Evolutionary conservation across 2,329 filamentous ascomycete species (phyloP).

Genomic region (Cladosporium sp.): DNA sequence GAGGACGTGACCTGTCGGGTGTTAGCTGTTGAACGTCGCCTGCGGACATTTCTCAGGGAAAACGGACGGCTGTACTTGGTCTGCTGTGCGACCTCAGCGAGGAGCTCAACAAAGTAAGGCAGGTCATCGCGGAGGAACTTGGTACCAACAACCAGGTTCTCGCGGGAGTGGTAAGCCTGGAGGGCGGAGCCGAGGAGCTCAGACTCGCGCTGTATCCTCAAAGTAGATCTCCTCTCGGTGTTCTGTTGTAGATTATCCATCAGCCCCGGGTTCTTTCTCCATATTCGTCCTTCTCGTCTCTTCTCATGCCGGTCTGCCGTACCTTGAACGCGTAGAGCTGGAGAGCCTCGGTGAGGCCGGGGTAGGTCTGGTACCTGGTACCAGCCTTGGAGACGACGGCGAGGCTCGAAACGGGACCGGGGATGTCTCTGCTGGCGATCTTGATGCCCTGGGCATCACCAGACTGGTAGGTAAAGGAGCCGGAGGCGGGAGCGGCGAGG

Average conservation of each 20-base stretch:
- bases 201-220: slow-evolving; percentile 90
- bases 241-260: slow-evolving; percentile 48
- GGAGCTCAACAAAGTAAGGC: slow-evolving; percentile 93
- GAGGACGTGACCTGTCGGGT: slow-evolving; percentile 71
- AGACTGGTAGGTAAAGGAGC: slow-evolving; percentile 81
- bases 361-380: slow-evolving; percentile 84
- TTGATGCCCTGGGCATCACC: slow-evolving; percentile 84
- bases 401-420: slow-evolving; percentile 83
- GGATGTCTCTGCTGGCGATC: slow-evolving; percentile 83
- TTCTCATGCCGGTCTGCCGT: slow-evolving; percentile 24
- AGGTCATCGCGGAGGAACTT: slow-evolving; percentile 94
- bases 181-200: slow-evolving; percentile 93
- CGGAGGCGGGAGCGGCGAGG: slow-evolving; percentile 64
- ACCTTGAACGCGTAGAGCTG: slow-evolving; percentile 98
- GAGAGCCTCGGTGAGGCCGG: slow-evolving; percentile 83
- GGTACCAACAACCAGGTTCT: slow-evolving; percentile 86
- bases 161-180: slow-evolving; percentile 80
- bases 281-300: background rate
- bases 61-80: slow-evolving; percentile 72
- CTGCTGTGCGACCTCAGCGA: slow-evolving; percentile 83
- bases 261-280: slow-evolving; percentile 1
- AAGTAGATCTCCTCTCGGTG: slow-evolving; percentile 79
- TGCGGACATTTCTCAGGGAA: background rate
- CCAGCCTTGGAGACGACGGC: slow-evolving; percentile 91
- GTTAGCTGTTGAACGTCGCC: slow-evolving; percentile 7